Percentiles rank a stretch among this genome's conserved stretches.
Conservation (phyloP, 768 basidiomycete species). For the Nevesoporus exiguus region DNA sequence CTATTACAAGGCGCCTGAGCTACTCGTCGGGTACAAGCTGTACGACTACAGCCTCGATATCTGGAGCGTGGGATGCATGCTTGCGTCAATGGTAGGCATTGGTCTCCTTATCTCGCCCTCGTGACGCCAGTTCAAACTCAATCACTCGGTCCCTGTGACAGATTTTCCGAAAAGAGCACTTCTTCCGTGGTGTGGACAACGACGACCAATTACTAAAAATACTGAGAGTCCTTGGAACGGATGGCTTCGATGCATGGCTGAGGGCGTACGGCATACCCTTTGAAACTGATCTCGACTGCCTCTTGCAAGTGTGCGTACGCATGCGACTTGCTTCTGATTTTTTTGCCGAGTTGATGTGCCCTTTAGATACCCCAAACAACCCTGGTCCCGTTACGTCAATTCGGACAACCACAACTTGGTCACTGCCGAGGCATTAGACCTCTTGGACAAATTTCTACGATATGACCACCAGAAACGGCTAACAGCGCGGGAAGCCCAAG, state of each 20-base stretch:
- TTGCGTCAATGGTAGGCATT: slow-evolving; percentile 61
- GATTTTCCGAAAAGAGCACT: slow-evolving; percentile 73
- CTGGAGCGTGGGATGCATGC: slow-evolving; percentile 75
- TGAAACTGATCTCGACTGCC: slow-evolving; percentile 55
- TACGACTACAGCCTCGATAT: slow-evolving; percentile 73
- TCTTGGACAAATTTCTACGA: slow-evolving; percentile 61
- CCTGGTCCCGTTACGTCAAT: slow-evolving; percentile 63
- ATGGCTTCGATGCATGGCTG: slow-evolving; percentile 58
- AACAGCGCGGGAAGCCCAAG: slow-evolving; percentile 64
- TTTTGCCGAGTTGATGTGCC: neutral
- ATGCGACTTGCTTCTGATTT: neutral
- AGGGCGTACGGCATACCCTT: slow-evolving; percentile 63
- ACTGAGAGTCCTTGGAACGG: slow-evolving; percentile 64
- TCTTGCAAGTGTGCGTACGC: slow-evolving; percentile 45
- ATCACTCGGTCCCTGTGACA: slow-evolving; percentile 21
- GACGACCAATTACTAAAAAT: slow-evolving; percentile 72
- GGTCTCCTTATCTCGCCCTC: neutral
- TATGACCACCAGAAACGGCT: slow-evolving; percentile 70
- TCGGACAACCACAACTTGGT: slow-evolving; percentile 56
- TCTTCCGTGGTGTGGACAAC: slow-evolving; percentile 73
- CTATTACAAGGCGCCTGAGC: slow-evolving; percentile 73
- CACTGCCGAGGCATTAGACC: slow-evolving; percentile 60
- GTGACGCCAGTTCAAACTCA: neutral
- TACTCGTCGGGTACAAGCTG: slow-evolving; percentile 66
- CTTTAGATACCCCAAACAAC: slow-evolving; percentile 53